A percentile compares a stretch with the other conserved stretches of the same genome.
Evolutionary conservation across 768 basidiomycete genomes (phyloP).

Genomic region (Boletus bicolor): DNA sequence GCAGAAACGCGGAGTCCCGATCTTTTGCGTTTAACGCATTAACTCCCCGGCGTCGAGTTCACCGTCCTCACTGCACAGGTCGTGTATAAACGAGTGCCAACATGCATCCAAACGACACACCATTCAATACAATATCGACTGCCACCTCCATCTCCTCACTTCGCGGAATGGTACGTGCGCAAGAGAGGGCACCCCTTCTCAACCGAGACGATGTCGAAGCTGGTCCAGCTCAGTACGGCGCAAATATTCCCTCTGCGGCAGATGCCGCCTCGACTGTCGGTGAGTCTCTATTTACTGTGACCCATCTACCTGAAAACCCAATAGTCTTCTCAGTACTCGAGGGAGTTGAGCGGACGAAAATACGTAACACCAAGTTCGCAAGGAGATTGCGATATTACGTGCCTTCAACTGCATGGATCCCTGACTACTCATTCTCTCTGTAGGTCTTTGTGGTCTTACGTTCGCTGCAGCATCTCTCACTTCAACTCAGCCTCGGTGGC

Average conservation of each 20-base stretch:
- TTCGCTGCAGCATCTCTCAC: neutral
- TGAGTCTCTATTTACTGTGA: neutral
- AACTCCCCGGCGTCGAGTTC: neutral
- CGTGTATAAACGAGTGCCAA: slow-evolving; percentile 13
- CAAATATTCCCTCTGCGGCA: slow-evolving; percentile 7
- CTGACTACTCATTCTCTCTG: slow-evolving; percentile 67
- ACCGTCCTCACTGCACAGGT: neutral
- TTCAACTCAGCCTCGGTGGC: slow-evolving; percentile 46
- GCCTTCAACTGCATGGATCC: slow-evolving; percentile 77
- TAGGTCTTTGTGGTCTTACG: slow-evolving; percentile 34
- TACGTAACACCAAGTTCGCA: slow-evolving; percentile 32
- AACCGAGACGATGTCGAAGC: slow-evolving; percentile 27
- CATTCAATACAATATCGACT: slow-evolving; percentile 25
- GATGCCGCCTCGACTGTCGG: slow-evolving; percentile 22
- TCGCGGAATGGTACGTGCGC: slow-evolving; percentile 20
- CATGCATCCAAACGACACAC: slow-evolving; percentile 1
- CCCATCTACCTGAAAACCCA: neutral
- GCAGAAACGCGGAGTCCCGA: neutral
- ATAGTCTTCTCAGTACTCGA: slow-evolving; percentile 3
- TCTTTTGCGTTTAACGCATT: neutral
- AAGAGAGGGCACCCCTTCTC: slow-evolving; percentile 27
- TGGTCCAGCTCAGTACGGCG: slow-evolving; percentile 20
- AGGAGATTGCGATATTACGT: slow-evolving; percentile 71
- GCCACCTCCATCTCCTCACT: slow-evolving; percentile 28
- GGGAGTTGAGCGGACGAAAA: slow-evolving; percentile 13